Conservation (phyloP, 176 grass and related monocot genomes). For the Cenchrus fungigraminus region DNA sequence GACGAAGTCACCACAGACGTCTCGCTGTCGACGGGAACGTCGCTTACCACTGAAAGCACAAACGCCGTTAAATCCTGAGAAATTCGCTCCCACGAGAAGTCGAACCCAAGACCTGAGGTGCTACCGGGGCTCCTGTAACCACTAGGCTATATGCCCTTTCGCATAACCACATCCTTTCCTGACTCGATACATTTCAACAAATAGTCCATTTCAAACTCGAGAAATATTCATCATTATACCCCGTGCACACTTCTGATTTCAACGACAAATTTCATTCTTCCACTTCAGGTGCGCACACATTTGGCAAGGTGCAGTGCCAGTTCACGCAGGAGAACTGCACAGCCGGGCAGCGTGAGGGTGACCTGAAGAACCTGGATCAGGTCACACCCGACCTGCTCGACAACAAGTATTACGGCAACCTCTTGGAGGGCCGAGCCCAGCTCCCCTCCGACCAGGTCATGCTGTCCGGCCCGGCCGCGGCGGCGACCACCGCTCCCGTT, state of each 20-base stretch:
- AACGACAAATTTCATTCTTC: background rate
- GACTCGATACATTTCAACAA: background rate
- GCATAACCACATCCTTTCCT: no score
- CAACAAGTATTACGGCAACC: conserved; percentile 59
- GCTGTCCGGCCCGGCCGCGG: conserved; percentile 16
- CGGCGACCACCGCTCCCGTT: conserved; percentile 18
- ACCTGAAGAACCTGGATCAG: conserved; percentile 50
- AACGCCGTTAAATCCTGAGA: no score
- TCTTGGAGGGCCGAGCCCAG: conserved; percentile 32
- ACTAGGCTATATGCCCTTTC: no score
- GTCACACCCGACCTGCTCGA: conserved; percentile 49
- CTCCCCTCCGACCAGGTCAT: conserved; percentile 60
- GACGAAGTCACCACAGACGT: no score
- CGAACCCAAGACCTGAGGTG: no score
- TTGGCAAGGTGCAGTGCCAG: conserved; percentile 54
- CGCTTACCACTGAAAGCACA: no score
- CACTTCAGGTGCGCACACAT: conserved; percentile 64
- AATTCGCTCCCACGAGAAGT: no score
- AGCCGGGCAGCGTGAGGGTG: background rate
- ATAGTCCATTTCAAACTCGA: background rate
- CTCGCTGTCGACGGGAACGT: no score
- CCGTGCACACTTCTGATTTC: background rate
- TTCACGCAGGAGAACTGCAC: conserved; percentile 41
- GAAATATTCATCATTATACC: background rate
- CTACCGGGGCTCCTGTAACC: no score